phyloP scores from a whole-genome alignment of 2,329 filamentous ascomycete species.

The Diaporthe vaccinii region DNA sequence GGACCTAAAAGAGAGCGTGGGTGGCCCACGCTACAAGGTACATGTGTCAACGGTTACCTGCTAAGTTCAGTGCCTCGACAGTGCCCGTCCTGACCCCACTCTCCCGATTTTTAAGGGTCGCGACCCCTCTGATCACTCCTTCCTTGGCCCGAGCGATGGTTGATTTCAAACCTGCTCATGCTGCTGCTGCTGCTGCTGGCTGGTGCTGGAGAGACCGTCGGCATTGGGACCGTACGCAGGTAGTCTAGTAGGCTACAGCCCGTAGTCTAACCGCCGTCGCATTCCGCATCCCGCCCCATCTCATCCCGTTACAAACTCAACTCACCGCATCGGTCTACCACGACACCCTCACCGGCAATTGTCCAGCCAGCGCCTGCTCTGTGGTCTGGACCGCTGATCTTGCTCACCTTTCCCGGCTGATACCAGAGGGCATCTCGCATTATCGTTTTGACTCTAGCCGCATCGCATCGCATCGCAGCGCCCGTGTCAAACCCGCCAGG shows the following conservation, averaged over 20 bases:
- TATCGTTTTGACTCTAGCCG: neutral
- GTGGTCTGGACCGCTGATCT: neutral
- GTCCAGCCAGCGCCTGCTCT: neutral
- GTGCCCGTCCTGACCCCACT: conserved; percentile 5
- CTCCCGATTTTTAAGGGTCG: conserved; percentile 27
- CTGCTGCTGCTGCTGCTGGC: neutral
- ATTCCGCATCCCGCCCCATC: conserved; percentile 10
- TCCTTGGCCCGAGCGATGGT: neutral
- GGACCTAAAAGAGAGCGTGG: neutral
- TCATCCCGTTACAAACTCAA: neutral
- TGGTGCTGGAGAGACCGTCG: neutral
- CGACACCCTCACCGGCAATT: conserved; percentile 19
- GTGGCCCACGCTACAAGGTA: neutral
- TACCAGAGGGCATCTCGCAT: neutral
- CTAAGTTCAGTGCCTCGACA: neutral
- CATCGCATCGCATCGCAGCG: neutral
- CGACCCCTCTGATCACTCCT: conserved; percentile 22
- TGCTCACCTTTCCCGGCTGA: neutral
- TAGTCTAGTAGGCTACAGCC: neutral
- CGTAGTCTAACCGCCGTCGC: conserved; percentile 6
- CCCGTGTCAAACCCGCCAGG: neutral
- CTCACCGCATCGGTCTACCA: conserved; percentile 1
- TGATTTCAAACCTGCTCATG: conserved; percentile 14
- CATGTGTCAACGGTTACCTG: neutral
- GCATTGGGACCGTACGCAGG: neutral